These are phyloP conservation scores for Testicularia cyperi DNA, from an alignment of 1,284 basidiomycete species.

Conservation along the genomic window DNA sequence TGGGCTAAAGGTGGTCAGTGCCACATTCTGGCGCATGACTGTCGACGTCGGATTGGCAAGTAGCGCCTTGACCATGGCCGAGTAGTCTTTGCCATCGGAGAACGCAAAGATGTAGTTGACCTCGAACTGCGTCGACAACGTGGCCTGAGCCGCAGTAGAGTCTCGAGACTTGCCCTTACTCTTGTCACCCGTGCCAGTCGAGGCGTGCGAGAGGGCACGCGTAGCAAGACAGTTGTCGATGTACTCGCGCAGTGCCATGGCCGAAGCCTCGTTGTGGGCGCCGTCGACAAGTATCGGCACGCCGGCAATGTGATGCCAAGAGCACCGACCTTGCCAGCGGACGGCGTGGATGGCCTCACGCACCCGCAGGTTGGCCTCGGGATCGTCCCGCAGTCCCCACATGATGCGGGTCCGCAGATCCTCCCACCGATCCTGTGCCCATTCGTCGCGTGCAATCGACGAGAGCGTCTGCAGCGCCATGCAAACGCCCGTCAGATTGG, in stretches of 20 bases:
- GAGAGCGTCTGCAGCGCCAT: conserved; percentile 55
- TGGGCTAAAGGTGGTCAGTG: conserved; percentile 47
- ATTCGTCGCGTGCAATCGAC: conserved; percentile 50
- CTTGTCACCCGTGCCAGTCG: neutral
- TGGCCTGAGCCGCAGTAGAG: neutral
- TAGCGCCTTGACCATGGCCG: conserved; percentile 38
- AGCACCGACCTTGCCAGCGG: conserved; percentile 80
- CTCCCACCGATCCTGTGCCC: conserved; percentile 36
- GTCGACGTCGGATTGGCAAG: conserved; percentile 3
- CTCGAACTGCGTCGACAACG: conserved; percentile 3
- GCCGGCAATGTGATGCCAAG: conserved; percentile 64
- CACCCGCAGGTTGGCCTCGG: conserved; percentile 22
- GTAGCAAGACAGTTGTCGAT: conserved; percentile 62
- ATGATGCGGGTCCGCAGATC: conserved; percentile 49
- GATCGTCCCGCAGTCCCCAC: conserved; percentile 38
- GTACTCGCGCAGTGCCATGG: conserved; percentile 72
- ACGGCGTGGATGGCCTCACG: conserved; percentile 16
- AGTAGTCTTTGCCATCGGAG: conserved; percentile 50
- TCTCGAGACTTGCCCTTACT: neutral
- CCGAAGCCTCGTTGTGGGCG: conserved; percentile 89
- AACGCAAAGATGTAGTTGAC: conserved; percentile 53
- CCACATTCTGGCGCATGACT: conserved; percentile 39
- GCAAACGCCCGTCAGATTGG: conserved; percentile 42
- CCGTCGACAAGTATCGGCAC: conserved; percentile 73
- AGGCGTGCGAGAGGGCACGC: conserved; percentile 1